Evolutionary conservation across 2,329 filamentous ascomycete species (phyloP).

Genomic region (Stachybotrys chlorohalonatus): DNA sequence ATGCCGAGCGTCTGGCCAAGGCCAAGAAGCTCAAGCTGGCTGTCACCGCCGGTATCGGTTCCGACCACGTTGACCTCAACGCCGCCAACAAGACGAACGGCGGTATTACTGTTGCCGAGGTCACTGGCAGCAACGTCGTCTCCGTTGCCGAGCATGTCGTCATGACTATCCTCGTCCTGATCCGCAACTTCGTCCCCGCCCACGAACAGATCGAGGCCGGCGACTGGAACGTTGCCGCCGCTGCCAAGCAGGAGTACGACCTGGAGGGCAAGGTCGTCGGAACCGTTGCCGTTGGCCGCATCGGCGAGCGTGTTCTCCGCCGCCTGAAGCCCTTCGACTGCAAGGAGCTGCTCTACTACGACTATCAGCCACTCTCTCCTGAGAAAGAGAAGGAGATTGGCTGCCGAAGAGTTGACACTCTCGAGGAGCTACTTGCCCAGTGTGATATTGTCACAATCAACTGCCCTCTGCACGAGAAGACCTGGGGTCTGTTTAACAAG

Average conservation of each 20-base stretch:
- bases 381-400: constrained; percentile 95
- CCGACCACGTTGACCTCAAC: constrained; percentile 95
- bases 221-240: constrained; percentile 91
- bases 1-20: constrained; percentile 88
- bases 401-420: constrained; percentile 74
- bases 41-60: constrained; percentile 94
- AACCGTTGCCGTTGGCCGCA: constrained; percentile 94
- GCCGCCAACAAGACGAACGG: constrained; percentile 98
- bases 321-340: constrained; percentile 96
- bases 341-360: constrained; percentile 99
- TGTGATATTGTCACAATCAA: constrained; percentile 99
- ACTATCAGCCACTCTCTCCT: constrained; percentile 87
- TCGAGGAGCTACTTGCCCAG: constrained; percentile 90
- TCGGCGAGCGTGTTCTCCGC: constrained; percentile 94
- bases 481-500: constrained; percentile 94
- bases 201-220: constrained; percentile 86
- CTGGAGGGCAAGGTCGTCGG: constrained; percentile 96
- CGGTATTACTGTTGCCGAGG: constrained; percentile 92
- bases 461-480: constrained; percentile 98
- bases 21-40: constrained; percentile 99
- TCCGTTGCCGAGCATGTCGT: constrained; percentile 98
- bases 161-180: constrained; percentile 94
- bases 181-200: constrained; percentile 97
- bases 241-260: constrained; percentile 97
- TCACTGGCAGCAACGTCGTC: constrained; percentile 96